Base-by-base conservation (phyloP, 1,284 basidiomycete species). In the Malassezia equina region DNA sequence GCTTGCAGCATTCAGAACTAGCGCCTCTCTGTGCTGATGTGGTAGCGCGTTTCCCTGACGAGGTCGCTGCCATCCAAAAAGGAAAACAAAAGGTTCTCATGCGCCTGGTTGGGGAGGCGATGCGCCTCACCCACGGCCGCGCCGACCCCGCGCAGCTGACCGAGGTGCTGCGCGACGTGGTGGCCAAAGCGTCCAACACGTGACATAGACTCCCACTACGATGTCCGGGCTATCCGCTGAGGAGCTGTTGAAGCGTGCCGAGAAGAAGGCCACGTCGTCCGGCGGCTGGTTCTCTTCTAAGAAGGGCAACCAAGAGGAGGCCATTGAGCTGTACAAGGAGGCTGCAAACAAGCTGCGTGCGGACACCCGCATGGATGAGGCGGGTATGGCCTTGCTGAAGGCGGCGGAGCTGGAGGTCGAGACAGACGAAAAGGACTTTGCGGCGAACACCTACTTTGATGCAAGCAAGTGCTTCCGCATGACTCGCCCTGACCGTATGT, bases 291-390 rank as follows among this genome's bases (percentile, higher is more conserved):
- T 74, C 62, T 65, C 64, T 5, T 65, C 62, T 11, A 56, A 61
- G 7, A 49, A 59, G 15, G 59, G 63, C 39, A 69, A 67, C 49
- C 63, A 64, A 23, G 71, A 96, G 76, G 90, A 95, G 75, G 89
- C 90, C 3, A 88, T 88, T 43, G 91, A 95, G 77, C 80, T 94
- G 23, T 95, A 86, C 77, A 86, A 88, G 69, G 86, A 91, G 75
- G 90, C 91, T 12, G 93, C 88, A 41, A 96, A 96, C 77, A 81
- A 86, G 39, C 96, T 89, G 82, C 94, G 95, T 79, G 80, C 95
- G 60, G 90, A 94, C 73, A 90, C 89, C 74, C 80, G 83, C 52
- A 94, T 90, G 80, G 86, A 84, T 71, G 86, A 90, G 64, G 87
- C 87, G 1, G 91, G 91, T 3, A 85, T 90, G 76, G 71, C 69